Evolutionary conservation across 306 rosid genomes (phyloP).

Genomic region (Herpetospermum pedunculosum): DNA sequence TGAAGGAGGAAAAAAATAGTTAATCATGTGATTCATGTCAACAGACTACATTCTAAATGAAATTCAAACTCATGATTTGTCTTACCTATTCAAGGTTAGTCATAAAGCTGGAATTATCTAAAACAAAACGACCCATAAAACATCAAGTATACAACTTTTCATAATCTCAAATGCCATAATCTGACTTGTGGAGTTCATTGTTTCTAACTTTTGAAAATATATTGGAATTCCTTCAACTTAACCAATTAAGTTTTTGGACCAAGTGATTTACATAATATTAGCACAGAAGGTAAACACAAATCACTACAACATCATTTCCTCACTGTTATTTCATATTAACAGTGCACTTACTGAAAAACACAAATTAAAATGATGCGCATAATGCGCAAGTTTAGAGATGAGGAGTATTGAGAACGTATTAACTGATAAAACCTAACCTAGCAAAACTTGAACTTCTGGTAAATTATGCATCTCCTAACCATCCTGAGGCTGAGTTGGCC

Average conservation of each 20-base stretch:
- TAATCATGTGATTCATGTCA: neutral
- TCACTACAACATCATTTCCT: neutral
- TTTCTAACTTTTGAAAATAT: neutral
- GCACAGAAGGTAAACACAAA: neutral
- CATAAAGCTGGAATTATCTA: neutral
- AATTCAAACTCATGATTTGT: neutral
- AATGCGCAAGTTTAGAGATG: neutral
- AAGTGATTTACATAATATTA: neutral
- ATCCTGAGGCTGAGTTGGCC: no score
- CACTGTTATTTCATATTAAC: neutral
- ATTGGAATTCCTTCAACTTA: neutral
- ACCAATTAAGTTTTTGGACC: neutral
- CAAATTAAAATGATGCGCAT: neutral
- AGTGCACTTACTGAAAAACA: neutral
- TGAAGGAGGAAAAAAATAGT: neutral
- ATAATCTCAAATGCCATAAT: neutral
- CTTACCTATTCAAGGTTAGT: neutral
- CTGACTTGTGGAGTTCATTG: neutral
- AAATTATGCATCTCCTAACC: no score
- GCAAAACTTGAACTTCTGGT: neutral
- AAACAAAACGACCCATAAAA: neutral
- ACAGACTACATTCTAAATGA: neutral
- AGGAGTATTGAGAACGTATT: neutral
- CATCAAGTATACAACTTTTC: neutral
- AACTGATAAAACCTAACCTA: neutral